Conservation (phyloP, 2,329 filamentous ascomycete genomes). For the Penicillium sp. region DNA sequence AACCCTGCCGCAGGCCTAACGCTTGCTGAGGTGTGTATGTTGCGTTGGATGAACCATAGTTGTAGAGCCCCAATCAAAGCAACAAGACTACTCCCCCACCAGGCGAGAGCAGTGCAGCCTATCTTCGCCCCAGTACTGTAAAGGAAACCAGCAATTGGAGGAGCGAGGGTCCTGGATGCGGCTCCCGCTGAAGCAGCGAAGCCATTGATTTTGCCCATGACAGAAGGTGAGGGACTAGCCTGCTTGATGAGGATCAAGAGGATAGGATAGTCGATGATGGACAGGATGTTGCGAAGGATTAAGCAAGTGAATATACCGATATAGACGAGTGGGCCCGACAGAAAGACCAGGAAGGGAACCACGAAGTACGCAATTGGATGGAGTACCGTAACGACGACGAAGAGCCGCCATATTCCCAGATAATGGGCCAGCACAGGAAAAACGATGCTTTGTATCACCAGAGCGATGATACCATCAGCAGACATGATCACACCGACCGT, state of each 20-base stretch:
- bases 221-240: conserved; percentile 59
- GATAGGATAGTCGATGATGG: conserved; percentile 65
- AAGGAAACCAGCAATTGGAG: conserved; percentile 63
- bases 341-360: conserved; percentile 62
- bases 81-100: conserved; percentile 58
- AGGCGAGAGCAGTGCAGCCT: conserved; percentile 59
- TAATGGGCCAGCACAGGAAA: conserved; percentile 62
- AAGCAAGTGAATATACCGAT: conserved; percentile 64
- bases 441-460: conserved; percentile 68
- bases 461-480: conserved; percentile 66
- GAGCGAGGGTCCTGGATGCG: conserved; percentile 64
- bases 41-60: conserved; percentile 53
- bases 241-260: conserved; percentile 70
- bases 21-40: conserved; percentile 42
- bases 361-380: conserved; percentile 67
- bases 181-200: conserved; percentile 69
- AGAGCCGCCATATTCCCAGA: conserved; percentile 65
- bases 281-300: conserved; percentile 62
- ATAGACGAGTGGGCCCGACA: conserved; percentile 54
- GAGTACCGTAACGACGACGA: conserved; percentile 60
- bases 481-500: conserved; percentile 66
- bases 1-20: conserved; percentile 37
- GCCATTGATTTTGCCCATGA: conserved; percentile 68
- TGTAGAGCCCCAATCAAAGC: conserved; percentile 56
- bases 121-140: conserved; percentile 60